phyloP scores from a whole-genome alignment of 2,329 filamentous ascomycete species.

The Xylariaceae sp. region DNA sequence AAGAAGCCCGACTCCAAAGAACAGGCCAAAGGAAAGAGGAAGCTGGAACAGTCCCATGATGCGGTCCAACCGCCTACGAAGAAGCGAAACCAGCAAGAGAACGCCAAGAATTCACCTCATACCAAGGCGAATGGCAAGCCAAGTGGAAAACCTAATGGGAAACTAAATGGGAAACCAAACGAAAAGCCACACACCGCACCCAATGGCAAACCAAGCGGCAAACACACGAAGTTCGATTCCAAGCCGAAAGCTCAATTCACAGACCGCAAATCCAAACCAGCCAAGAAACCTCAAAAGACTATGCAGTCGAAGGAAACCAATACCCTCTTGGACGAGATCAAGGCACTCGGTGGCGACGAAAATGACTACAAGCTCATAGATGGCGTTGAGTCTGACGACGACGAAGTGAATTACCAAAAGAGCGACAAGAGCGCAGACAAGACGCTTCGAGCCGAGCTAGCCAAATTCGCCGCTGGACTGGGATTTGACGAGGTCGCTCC shows the following conservation, averaged over 20 bases:
- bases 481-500: slow-evolving; percentile 43
- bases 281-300: slow-evolving; percentile 8
- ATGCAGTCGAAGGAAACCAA: slow-evolving; percentile 26
- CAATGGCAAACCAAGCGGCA: slow-evolving; percentile 8
- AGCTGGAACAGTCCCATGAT: slow-evolving; percentile 38
- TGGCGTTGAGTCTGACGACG: slow-evolving; percentile 49
- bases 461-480: slow-evolving; percentile 48
- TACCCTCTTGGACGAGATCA: slow-evolving; percentile 58
- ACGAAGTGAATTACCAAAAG: slow-evolving; percentile 34
- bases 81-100: slow-evolving; percentile 21
- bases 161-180: slow-evolving; percentile 13
- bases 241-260: background rate
- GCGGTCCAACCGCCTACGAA: slow-evolving; percentile 21
- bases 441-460: slow-evolving; percentile 46
- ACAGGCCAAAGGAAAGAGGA: slow-evolving; percentile 33
- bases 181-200: slow-evolving; percentile 9
- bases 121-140: slow-evolving; percentile 26
- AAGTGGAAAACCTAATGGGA: slow-evolving; percentile 23
- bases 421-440: slow-evolving; percentile 39
- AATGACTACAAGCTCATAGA: slow-evolving; percentile 59
- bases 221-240: slow-evolving; percentile 1
- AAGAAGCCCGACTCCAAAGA: slow-evolving; percentile 27
- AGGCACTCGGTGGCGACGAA: slow-evolving; percentile 62
- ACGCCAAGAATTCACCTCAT: slow-evolving; percentile 5
- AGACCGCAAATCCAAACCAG: slow-evolving; percentile 3